phyloP scores from a whole-genome alignment of 2,329 filamentous ascomycete genomes.

The Penicillium sp. region DNA sequence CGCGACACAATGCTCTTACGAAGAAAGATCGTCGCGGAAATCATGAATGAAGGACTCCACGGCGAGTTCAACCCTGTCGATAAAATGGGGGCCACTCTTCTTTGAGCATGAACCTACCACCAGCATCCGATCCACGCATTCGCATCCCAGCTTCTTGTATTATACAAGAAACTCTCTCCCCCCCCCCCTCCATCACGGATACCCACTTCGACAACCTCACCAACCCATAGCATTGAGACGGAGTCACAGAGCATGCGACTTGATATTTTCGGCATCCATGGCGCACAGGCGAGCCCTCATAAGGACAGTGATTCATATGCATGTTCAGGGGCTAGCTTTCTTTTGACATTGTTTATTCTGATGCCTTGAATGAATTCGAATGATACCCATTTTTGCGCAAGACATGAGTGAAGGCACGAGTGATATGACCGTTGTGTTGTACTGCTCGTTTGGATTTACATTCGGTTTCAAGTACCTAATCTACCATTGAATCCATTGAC shows the following conservation, averaged over 20 bases:
- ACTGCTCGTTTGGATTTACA: too few relatives aligned
- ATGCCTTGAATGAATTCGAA: conserved; percentile 18
- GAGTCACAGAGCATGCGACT: conserved; percentile 4
- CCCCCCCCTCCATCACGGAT: not conserved
- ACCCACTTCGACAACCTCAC: not conserved
- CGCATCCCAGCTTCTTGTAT: not conserved
- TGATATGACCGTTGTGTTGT: too few relatives aligned
- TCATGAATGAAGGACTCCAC: conserved; percentile 42
- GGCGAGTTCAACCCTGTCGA: conserved; percentile 38
- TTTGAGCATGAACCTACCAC: conserved; percentile 13
- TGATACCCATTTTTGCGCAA: conserved; percentile 20
- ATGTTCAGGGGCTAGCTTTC: conserved; percentile 1
- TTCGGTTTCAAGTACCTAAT: too few relatives aligned
- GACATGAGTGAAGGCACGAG: too few relatives aligned
- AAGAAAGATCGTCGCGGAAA: conserved; percentile 45
- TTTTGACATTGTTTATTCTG: conserved; percentile 6
- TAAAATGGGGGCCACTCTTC: conserved; percentile 17
- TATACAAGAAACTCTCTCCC: not conserved
- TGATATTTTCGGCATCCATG: conserved; percentile 13
- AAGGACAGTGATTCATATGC: conserved; percentile 5
- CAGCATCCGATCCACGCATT: not conserved
- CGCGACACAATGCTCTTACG: conserved; percentile 39
- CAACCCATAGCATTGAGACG: not conserved
- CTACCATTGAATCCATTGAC: too few relatives aligned
- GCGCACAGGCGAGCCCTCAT: conserved; percentile 12